Evolutionary conservation across 768 basidiomycete genomes (phyloP).

Genomic region (Pulveroboletus sp.): DNA sequence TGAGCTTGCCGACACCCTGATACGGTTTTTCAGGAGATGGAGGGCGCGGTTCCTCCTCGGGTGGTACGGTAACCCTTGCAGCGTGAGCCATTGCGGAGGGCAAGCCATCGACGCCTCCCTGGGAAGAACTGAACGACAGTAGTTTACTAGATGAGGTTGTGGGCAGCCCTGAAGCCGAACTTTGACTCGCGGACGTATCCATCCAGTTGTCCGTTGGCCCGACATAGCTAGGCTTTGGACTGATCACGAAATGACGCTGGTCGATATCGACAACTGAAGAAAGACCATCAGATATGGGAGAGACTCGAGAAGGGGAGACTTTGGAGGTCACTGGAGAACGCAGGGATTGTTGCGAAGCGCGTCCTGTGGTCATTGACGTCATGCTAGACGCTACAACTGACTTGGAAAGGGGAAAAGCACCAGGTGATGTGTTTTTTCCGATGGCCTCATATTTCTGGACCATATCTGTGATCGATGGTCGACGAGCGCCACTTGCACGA

Average conservation of each 20-base stretch:
- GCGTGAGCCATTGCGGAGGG: slow-evolving; percentile 9
- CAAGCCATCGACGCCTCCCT: slow-evolving; percentile 25
- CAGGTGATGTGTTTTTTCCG: slow-evolving; percentile 28
- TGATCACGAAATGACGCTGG: slow-evolving; percentile 16
- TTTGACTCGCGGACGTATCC: slow-evolving; percentile 13
- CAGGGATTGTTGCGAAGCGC: slow-evolving; percentile 15
- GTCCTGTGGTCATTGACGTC: slow-evolving; percentile 16
- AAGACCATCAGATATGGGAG: slow-evolving; percentile 7
- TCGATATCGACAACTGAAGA: slow-evolving; percentile 13
- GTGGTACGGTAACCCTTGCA: slow-evolving; percentile 9
- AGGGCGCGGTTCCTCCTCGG: slow-evolving; percentile 37
- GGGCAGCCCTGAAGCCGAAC: slow-evolving; percentile 21
- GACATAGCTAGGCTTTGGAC: slow-evolving; percentile 10
- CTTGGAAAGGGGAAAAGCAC: slow-evolving; percentile 32
- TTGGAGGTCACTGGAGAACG: slow-evolving; percentile 24
- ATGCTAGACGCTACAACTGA: slow-evolving; percentile 15
- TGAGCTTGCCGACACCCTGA: slow-evolving; percentile 78
- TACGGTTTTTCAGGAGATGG: slow-evolving; percentile 75
- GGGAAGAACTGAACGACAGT: slow-evolving; percentile 10
- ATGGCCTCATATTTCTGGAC: slow-evolving; percentile 79
- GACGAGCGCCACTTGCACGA: slow-evolving; percentile 39
- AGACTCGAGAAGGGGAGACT: slow-evolving; percentile 20
- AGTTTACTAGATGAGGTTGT: slow-evolving; percentile 19
- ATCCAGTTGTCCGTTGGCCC: slow-evolving; percentile 16
- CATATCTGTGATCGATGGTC: slow-evolving; percentile 83